phyloP scores from a whole-genome alignment of 1,284 basidiomycete species.

The Apiotrichum gamsii region DNA sequence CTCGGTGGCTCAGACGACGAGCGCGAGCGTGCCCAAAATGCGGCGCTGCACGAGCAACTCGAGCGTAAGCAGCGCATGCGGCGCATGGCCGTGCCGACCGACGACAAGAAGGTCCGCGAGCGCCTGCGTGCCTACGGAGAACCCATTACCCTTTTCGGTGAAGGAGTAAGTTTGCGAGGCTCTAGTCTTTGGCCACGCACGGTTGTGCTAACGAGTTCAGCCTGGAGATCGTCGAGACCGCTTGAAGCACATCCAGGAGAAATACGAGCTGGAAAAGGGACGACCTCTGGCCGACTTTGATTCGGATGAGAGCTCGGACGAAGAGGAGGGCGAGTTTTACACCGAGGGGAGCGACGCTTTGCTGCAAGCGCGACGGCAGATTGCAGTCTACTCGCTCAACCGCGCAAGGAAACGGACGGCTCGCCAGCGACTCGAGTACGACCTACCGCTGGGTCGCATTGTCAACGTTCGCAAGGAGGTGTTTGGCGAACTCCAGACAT shows the following conservation, averaged over 20 bases:
- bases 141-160: conserved; percentile 94
- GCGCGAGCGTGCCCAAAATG: conserved; percentile 53
- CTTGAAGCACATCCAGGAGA: conserved; percentile 82
- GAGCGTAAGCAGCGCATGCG: conserved; percentile 93
- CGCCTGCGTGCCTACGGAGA: conserved; percentile 86
- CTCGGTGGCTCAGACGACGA: conserved; percentile 47
- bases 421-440: conserved; percentile 80
- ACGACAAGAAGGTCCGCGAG: conserved; percentile 84
- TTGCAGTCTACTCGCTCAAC: conserved; percentile 87
- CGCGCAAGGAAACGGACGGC: conserved; percentile 88
- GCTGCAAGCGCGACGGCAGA: conserved; percentile 69
- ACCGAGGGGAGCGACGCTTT: conserved; percentile 82
- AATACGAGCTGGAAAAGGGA: conserved; percentile 63
- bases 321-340: conserved; percentile 90
- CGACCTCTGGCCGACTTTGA: conserved; percentile 55
- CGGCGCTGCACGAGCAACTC: conserved; percentile 80
- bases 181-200: not conserved
- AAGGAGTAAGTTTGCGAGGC: conserved; percentile 63
- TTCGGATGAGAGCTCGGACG: conserved; percentile 50
- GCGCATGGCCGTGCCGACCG: conserved; percentile 89
- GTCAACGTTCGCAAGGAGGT: conserved; percentile 86
- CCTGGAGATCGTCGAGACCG: conserved; percentile 72
- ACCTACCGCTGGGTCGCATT: conserved; percentile 79
- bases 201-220: conserved; percentile 15
- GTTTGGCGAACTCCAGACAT: conserved; percentile 84